Evolutionary conservation across 148 eudicot genomes (phyloP), one percentile per base, ranked within the genome.

Genomic region (Dianthus caryophyllus): DNA sequence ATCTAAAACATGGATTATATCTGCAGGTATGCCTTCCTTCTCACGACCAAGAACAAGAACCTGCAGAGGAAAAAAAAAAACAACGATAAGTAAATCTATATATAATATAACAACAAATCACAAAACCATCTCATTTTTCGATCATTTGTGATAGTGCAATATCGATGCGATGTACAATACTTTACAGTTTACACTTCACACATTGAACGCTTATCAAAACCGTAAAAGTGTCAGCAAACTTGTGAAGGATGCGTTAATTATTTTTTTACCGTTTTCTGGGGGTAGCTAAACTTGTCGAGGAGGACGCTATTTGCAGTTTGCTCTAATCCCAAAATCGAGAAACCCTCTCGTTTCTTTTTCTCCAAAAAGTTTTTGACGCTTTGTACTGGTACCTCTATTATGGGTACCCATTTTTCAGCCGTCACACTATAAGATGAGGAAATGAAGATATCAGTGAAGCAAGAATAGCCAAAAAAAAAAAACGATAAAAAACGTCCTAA

Each of bases 21-120:
- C 99, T 48, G 86, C 99, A 43, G 99, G 99, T 76, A 95, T 88
- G 52, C 99, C 99, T 77, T 90, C 93, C 80, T 90, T 95, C 75
- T 95, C 99, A 39, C 93, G 90, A 25, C 99, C 99, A 64, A 95
- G 96, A 71, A 95, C 99, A 78, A 95, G 79, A 50, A 90, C 97
- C 97, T 91, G 87, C n/a, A n/a, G n/a, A n/a, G n/a, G n/a, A n/a
- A n/a, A 39, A 74, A 60, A 49, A 62, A 61, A 9, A 30, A 50
- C 1, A 29, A 39, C 18, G 38, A 11, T 24, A 41, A 14, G 26
- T 58, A 5, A 15, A 65, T 65, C 15, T 7, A 16, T 27, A 65
- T 14, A 11, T n/a, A n/a, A n/a, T n/a, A 43, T 30, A 29, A 26
- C 13, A 52, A 18, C 26, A 51, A 16, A 46, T 46, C 33, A 39